These are phyloP conservation scores for Luzula sylvatica DNA, from an alignment of 176 grass and related monocot species.

Conservation along the genomic window DNA sequence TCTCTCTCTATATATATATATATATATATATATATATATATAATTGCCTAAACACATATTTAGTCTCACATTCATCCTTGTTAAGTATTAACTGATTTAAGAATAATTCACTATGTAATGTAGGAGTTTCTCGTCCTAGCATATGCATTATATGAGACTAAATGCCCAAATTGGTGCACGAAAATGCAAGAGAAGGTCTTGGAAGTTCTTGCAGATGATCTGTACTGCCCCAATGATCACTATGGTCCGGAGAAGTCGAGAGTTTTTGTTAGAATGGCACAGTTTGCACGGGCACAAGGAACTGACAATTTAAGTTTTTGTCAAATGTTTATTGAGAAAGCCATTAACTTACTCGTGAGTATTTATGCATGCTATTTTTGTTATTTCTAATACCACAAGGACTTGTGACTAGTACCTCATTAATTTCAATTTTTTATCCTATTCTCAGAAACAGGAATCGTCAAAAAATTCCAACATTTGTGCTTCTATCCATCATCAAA, in stretches of 20 bases:
- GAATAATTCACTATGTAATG: too few relatives aligned
- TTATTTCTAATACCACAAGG: not conserved
- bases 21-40: constrained; percentile 1
- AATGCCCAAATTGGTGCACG: constrained; percentile 29
- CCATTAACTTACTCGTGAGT: constrained; percentile 78
- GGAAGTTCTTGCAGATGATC: constrained; percentile 55
- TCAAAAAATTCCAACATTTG: constrained; percentile 23
- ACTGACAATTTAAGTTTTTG: constrained; percentile 34
- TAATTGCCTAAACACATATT: constrained; percentile 9
- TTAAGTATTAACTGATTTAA: not conserved
- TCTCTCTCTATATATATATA: too few relatives aligned
- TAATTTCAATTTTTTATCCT: constrained; percentile 16
- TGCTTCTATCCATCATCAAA: constrained; percentile 31
- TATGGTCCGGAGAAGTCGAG: constrained; percentile 42
- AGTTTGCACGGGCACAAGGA: constrained; percentile 40
- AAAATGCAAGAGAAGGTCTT: constrained; percentile 57
- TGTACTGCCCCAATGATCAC: constrained; percentile 55
- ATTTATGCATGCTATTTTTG: not conserved
- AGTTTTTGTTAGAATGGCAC: constrained; percentile 60
- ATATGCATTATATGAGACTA: constrained; percentile 44
- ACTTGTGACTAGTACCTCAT: constrained; percentile 6
- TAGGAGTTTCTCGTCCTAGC: constrained; percentile 62
- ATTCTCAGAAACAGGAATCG: constrained; percentile 27
- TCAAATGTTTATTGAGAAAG: constrained; percentile 55
- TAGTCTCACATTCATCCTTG: not conserved